These are phyloP conservation scores for Rhynchospora pubera DNA, from an alignment of 176 grass and related monocot species.

Conservation along the genomic window DNA sequence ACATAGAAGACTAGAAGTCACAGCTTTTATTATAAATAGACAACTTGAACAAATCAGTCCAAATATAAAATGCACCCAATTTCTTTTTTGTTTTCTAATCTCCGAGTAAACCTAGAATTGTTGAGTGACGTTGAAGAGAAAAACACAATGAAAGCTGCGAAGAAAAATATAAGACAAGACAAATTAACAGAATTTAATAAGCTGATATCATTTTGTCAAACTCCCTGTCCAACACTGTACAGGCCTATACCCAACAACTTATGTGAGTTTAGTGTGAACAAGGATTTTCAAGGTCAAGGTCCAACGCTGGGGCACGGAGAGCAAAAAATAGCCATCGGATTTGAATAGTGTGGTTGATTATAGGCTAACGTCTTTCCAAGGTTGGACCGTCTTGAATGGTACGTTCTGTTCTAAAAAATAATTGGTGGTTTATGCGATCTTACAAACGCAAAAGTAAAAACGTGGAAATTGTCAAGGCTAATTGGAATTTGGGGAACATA, in stretches of 20 bases:
- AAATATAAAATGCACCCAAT: conserved; percentile 1
- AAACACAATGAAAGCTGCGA: neutral
- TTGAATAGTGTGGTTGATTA: conserved; percentile 2
- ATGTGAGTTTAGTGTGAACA: neutral
- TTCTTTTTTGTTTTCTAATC: neutral
- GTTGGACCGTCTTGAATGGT: neutral
- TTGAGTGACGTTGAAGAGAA: neutral
- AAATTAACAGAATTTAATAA: neutral
- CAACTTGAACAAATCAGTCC: neutral
- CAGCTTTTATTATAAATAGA: neutral
- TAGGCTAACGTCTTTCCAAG: neutral
- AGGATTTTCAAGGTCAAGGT: neutral
- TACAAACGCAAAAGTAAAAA: too few relatives aligned
- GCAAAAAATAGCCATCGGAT: neutral
- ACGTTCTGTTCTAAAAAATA: too few relatives aligned
- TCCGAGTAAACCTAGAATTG: neutral
- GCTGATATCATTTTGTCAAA: too few relatives aligned
- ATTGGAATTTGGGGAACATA: too few relatives aligned
- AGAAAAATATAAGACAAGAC: neutral
- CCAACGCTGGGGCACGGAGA: neutral
- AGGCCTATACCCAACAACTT: neutral
- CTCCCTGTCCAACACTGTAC: too few relatives aligned
- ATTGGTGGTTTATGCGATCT: too few relatives aligned
- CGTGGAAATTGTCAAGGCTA: too few relatives aligned
- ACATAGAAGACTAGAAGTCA: neutral